Conservation (phyloP, 805 yeast species). For the Starmerella riodocensis region DNA sequence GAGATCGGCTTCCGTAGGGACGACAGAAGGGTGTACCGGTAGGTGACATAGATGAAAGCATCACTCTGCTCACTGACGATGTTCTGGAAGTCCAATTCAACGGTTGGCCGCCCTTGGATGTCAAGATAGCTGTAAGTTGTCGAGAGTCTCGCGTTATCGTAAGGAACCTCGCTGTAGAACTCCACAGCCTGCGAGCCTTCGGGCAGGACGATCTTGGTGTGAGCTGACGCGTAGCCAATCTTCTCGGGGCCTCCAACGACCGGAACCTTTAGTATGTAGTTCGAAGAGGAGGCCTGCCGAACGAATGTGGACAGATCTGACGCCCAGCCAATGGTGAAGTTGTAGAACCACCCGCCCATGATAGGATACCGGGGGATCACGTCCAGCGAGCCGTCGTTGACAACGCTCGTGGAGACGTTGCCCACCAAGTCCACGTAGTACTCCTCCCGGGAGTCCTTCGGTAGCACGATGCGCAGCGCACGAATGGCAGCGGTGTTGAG, state of each 20-base stretch:
- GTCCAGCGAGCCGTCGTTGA: slow-evolving; percentile 32
- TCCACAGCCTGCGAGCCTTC: slow-evolving; percentile 60
- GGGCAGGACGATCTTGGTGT: slow-evolving; percentile 59
- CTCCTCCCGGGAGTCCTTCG: slow-evolving; percentile 42
- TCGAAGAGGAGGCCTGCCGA: slow-evolving; percentile 34
- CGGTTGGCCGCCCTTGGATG: slow-evolving; percentile 62
- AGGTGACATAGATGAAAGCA: slow-evolving; percentile 46
- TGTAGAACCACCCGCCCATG: slow-evolving; percentile 91
- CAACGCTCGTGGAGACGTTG: slow-evolving; percentile 63
- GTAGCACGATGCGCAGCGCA: slow-evolving; percentile 46
- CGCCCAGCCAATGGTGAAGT: slow-evolving; percentile 93
- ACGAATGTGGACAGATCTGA: slow-evolving; percentile 43
- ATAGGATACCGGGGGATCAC: slow-evolving; percentile 85
- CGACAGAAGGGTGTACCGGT: slow-evolving; percentile 42
- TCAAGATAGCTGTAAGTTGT: slow-evolving; percentile 43
- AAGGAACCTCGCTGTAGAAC: slow-evolving; percentile 38
- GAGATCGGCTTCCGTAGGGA: slow-evolving; percentile 49
- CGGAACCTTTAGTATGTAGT: slow-evolving; percentile 54
- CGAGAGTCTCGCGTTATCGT: neutral
- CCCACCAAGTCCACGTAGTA: slow-evolving; percentile 87
- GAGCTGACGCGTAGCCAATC: slow-evolving; percentile 44
- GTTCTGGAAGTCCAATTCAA: slow-evolving; percentile 45
- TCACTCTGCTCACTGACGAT: slow-evolving; percentile 55
- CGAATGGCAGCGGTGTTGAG: slow-evolving; percentile 47
- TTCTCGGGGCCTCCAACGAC: slow-evolving; percentile 59